phyloP scores from a whole-genome alignment of 805 yeast species.

The Starmerella vitae region DNA sequence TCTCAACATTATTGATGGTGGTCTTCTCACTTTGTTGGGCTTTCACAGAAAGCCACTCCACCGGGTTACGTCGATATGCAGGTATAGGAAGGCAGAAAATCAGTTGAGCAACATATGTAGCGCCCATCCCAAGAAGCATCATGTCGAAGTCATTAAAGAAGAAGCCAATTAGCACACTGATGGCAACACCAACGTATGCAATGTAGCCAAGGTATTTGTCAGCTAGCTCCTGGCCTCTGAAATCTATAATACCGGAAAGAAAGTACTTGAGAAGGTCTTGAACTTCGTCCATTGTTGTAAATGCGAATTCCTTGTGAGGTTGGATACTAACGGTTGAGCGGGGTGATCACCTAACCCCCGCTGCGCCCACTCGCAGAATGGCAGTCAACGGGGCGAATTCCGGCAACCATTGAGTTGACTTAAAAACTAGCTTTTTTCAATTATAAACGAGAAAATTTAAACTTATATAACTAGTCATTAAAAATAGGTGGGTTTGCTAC shows the following conservation, averaged over 20 bases:
- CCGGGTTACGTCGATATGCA: conserved; percentile 17
- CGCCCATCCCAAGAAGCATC: conserved; percentile 9
- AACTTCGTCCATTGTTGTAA: conserved; percentile 19
- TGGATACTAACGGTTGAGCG: no score
- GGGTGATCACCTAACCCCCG: no score
- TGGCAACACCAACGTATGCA: conserved; percentile 13
- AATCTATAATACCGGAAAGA: conserved; percentile 21
- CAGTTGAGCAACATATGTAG: conserved; percentile 11
- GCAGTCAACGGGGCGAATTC: no score
- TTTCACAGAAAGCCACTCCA: conserved; percentile 11
- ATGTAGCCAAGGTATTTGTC: conserved; percentile 1
- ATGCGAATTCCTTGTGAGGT: no score
- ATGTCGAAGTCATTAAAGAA: conserved; percentile 12
- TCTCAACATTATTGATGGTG: no score
- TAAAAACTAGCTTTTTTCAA: no score
- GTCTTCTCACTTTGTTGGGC: no score
- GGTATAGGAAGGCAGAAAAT: conserved; percentile 18
- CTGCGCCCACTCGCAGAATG: no score
- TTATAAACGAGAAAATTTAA: no score
- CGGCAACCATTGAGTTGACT: no score
- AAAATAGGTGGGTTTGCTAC: conserved; percentile 23
- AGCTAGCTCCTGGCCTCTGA: conserved; percentile 20
- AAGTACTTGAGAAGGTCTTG: conserved; percentile 6
- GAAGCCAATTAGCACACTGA: conserved; percentile 13
- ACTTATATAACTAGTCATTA: no score